Percentiles rank a stretch among this genome's conserved stretches.
phyloP scores from a whole-genome alignment of 768 basidiomycete genomes.

The Rossbeevera mucosa region DNA sequence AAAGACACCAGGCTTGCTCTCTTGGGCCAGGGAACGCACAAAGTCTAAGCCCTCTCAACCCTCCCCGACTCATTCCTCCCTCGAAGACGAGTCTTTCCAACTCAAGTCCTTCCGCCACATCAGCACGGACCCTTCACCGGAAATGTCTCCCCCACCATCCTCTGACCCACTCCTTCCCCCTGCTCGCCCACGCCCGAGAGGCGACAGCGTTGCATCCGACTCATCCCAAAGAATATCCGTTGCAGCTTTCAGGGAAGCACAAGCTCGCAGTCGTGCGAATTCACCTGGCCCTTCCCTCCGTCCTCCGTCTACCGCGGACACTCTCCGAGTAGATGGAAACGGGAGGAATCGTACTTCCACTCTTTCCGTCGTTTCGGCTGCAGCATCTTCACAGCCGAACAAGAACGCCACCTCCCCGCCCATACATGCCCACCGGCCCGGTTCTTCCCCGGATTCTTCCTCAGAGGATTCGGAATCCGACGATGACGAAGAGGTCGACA shows the following conservation, averaged over 20 bases:
- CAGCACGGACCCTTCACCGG: constrained; percentile 36
- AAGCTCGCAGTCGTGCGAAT: constrained; percentile 57
- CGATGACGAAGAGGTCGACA: constrained; percentile 34
- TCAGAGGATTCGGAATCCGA: constrained; percentile 36
- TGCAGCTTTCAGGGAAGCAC: constrained; percentile 76
- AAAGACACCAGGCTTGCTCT: constrained; percentile 34
- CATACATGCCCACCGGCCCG: constrained; percentile 8
- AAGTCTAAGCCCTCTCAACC: constrained; percentile 36
- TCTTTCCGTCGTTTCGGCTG: constrained; percentile 21
- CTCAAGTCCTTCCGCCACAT: constrained; percentile 73
- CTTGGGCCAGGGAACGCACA: constrained; percentile 36
- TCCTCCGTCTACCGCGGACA: constrained; percentile 34
- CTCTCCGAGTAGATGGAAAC: constrained; percentile 25
- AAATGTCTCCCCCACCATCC: constrained; percentile 25
- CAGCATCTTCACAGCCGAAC: constrained; percentile 13
- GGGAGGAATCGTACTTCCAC: constrained; percentile 28
- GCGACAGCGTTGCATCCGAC: constrained; percentile 55
- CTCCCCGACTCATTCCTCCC: constrained; percentile 23
- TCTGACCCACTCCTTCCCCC: constrained; percentile 31
- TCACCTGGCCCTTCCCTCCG: constrained; percentile 54
- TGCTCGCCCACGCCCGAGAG: constrained; percentile 47
- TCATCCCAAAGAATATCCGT: constrained; percentile 73
- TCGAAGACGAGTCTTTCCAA: constrained; percentile 47
- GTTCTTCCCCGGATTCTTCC: constrained; percentile 21
- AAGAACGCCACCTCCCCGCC: constrained; percentile 10